Conservation (phyloP, 139 green algal species). For the Tetraselmis chui region DNA sequence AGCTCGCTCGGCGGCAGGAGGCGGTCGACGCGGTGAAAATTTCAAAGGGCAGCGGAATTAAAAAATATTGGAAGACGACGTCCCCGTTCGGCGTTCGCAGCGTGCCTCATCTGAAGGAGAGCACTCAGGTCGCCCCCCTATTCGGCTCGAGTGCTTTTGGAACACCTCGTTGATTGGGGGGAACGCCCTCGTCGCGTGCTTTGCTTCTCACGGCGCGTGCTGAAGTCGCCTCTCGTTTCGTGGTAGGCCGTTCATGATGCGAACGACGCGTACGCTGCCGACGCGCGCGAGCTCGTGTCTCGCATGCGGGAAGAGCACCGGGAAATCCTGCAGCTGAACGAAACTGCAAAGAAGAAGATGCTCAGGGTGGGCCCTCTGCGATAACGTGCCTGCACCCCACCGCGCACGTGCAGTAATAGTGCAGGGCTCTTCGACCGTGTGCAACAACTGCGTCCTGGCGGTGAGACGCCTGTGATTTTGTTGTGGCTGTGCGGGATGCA, state of each 20-base stretch:
- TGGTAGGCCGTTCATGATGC: background rate
- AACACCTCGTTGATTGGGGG: background rate
- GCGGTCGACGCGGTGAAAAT: background rate
- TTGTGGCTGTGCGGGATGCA: background rate
- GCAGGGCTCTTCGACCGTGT: too few relatives aligned
- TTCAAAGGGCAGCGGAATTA: background rate
- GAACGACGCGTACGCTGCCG: background rate
- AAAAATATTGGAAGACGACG: background rate
- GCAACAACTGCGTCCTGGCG: too few relatives aligned
- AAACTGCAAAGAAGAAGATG: background rate
- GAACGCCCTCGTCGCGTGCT: too few relatives aligned
- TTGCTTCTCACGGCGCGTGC: too few relatives aligned
- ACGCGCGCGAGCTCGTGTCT: background rate
- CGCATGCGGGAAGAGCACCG: background rate
- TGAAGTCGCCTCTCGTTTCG: too few relatives aligned
- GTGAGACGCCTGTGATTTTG: too few relatives aligned
- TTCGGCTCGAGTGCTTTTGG: background rate
- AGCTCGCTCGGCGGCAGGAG: background rate
- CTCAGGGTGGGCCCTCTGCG: too few relatives aligned
- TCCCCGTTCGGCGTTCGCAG: background rate
- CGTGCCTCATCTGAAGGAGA: background rate
- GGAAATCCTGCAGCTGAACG: background rate
- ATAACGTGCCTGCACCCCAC: too few relatives aligned
- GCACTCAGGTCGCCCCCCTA: background rate
- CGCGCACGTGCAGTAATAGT: too few relatives aligned